Percentiles rank a stretch among this genome's conserved stretches.
These are phyloP conservation scores for Aspergillus sp. DNA, from an alignment of 2,329 filamentous ascomycete species.

Conservation along the genomic window DNA sequence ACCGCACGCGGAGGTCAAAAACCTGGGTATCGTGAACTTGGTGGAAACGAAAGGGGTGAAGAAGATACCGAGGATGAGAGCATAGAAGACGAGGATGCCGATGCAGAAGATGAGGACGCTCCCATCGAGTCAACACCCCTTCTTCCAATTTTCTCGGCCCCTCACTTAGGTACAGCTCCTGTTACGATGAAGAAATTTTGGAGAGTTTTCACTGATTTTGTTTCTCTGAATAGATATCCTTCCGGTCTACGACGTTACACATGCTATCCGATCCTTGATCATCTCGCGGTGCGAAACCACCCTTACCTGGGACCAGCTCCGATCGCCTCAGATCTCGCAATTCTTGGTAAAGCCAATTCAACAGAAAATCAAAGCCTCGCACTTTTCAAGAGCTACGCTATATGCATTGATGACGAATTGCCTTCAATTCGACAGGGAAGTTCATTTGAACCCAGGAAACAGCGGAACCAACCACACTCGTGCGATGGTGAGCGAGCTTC, in stretches of 20 bases:
- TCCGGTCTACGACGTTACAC: slow-evolving; percentile 87
- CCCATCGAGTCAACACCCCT: slow-evolving; percentile 56
- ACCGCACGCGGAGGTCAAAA: slow-evolving; percentile 11
- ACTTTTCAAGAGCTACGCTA: slow-evolving; percentile 83
- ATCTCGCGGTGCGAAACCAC: slow-evolving; percentile 87
- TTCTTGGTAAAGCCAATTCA: slow-evolving; percentile 96
- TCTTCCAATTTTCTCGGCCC: slow-evolving; percentile 79
- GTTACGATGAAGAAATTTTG: not conserved
- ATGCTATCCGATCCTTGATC: slow-evolving; percentile 84
- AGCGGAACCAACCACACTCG: slow-evolving; percentile 82
- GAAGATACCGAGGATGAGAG: slow-evolving; percentile 47
- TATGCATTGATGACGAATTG: slow-evolving; percentile 94
- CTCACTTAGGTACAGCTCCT: slow-evolving; percentile 67
- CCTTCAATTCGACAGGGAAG: slow-evolving; percentile 89
- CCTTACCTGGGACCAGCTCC: slow-evolving; percentile 89
- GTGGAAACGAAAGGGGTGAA: slow-evolving; percentile 33
- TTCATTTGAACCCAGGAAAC: slow-evolving; percentile 78
- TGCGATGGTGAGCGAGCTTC: slow-evolving; percentile 84
- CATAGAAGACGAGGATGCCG: slow-evolving; percentile 41
- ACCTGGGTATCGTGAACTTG: slow-evolving; percentile 26
- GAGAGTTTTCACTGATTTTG: not conserved
- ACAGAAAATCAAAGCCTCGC: slow-evolving; percentile 79
- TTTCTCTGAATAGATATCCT: slow-evolving; percentile 66
- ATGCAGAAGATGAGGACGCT: slow-evolving; percentile 50
- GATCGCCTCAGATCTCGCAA: slow-evolving; percentile 94